Base-by-base conservation (phyloP, 2,329 filamentous ascomycete genomes). In the Penicillium occitanis region DNA sequence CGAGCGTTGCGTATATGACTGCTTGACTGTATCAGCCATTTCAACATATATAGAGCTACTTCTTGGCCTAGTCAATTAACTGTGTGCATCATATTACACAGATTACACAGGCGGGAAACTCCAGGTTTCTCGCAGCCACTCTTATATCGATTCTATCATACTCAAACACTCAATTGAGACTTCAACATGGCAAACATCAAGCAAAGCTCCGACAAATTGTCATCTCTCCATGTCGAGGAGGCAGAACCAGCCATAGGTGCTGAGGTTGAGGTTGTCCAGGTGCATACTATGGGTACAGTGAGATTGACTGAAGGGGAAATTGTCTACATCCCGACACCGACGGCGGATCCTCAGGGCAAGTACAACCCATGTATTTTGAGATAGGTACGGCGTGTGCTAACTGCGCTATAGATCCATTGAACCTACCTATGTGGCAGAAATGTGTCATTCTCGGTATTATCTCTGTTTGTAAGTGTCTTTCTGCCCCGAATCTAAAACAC, bases 271-370 rank as follows among this genome's bases (percentile, higher is more conserved):
- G 46, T 28, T 4, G 51, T 3, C 19, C 63, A 64, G n/a, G 58
- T 40, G 13, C 70, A 69, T 14, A 68, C 69, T 2, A 73, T 70
- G 67, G 72, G 72, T 10, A 73, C 72, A 1, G 71, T 74, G 11
- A 71, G 70, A 46, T 68, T 78, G 44, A 76, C 75, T 1, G 74
- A 73, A 10, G 76, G 73, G n/a, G 67, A 68, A 48, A 71, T 75
- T 51, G 70, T 77, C 28, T 78, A 76, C 65, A 76, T 78, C 30
- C 75, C 76, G 1, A 73, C 74, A 8, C 74, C 76, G 1, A 77
- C 75, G 6, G 70, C 73, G 10, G 76, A 78, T 68, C 76, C 76
- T 3, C 72, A 68, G 59, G 71, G 70, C 73, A 61, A 59, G 63
- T 50, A 8, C 7, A 62, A 11, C 6, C 5, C 10, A 28, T 30